Evolutionary conservation across 1,139 yeast species (phyloP).

Genomic region (Yamadazyma diospyri): DNA sequence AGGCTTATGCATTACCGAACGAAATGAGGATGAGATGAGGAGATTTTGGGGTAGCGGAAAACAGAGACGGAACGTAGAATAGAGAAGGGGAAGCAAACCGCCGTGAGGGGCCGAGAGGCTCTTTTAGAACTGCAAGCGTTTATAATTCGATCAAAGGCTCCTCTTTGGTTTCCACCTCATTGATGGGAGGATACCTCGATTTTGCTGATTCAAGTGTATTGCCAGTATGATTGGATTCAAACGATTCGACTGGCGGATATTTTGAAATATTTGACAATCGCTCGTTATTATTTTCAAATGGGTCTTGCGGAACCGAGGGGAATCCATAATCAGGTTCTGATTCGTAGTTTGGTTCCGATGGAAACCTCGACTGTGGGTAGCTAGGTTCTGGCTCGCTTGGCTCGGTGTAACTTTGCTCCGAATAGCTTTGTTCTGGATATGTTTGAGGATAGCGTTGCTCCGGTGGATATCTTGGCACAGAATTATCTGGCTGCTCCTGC

Average conservation of each 20-base stretch:
- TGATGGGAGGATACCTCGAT: constrained; percentile 16
- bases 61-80: neutral
- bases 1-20: neutral
- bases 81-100: too few relatives aligned
- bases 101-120: too few relatives aligned
- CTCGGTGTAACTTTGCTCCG: too few relatives aligned
- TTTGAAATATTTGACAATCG: constrained; percentile 6
- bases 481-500: too few relatives aligned
- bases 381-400: constrained; percentile 1
- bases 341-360: constrained; percentile 5
- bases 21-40: neutral
- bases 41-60: neutral
- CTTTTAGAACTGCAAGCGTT: too few relatives aligned
- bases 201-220: constrained; percentile 13
- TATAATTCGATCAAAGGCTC: constrained; percentile 39
- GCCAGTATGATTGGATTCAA: neutral
- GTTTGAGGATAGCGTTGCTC: too few relatives aligned
- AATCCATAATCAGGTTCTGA: constrained; percentile 4
- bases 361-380: too few relatives aligned
- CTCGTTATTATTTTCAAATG: too few relatives aligned
- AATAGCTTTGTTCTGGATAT: too few relatives aligned
- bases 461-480: too few relatives aligned
- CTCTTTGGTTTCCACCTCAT: constrained; percentile 15
- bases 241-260: constrained; percentile 8
- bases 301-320: constrained; percentile 3